A percentile compares a stretch with the other conserved stretches of the same genome.
These are phyloP conservation scores for Candida palmyrensis DNA, from an alignment of 805 yeast species.

Conservation along the genomic window DNA sequence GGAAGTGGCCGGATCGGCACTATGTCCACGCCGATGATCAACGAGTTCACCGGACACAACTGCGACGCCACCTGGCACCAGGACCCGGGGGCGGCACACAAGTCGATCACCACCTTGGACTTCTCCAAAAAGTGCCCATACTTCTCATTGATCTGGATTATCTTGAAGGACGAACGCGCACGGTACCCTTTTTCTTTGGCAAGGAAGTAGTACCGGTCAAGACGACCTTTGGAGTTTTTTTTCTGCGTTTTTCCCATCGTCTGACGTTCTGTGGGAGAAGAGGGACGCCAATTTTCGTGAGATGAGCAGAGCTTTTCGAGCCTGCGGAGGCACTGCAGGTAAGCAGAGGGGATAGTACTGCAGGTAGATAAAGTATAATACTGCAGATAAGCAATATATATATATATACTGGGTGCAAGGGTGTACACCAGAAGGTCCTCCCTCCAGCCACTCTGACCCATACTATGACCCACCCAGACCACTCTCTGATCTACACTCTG, in stretches of 20 bases:
- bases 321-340: not conserved
- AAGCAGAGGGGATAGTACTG: too few relatives aligned
- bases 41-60: slow-evolving; percentile 84
- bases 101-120: slow-evolving; percentile 92
- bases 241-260: slow-evolving; percentile 87
- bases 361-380: too few relatives aligned
- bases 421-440: too few relatives aligned
- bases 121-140: slow-evolving; percentile 93
- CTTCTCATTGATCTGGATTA: slow-evolving; percentile 92
- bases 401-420: too few relatives aligned
- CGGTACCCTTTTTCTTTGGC: slow-evolving; percentile 98
- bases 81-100: slow-evolving; percentile 99
- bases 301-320: not conserved
- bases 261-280: not conserved
- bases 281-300: not conserved
- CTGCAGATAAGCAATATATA: too few relatives aligned
- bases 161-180: slow-evolving; percentile 97
- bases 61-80: slow-evolving; percentile 99
- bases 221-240: slow-evolving; percentile 97
- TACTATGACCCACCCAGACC: too few relatives aligned
- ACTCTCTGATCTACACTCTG: too few relatives aligned
- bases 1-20: slow-evolving; percentile 97
- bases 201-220: slow-evolving; percentile 91
- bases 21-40: slow-evolving; percentile 97
- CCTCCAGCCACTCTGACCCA: too few relatives aligned